phyloP scores from a whole-genome alignment of 768 basidiomycete genomes.

The Pisolithus microcarpus region DNA sequence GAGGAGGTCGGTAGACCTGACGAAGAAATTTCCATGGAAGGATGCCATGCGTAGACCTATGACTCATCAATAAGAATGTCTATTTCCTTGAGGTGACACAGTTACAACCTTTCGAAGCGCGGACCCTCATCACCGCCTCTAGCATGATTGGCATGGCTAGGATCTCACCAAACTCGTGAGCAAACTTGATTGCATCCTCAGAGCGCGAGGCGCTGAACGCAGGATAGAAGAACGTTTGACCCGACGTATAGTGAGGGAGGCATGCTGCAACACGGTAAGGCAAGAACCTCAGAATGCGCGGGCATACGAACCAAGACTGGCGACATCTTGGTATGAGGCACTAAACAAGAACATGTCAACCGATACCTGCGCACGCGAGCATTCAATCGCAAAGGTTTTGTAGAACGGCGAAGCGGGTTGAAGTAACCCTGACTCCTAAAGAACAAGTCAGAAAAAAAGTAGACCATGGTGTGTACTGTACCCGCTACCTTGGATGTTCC shows the following conservation, averaged over 20 bases:
- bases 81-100: neutral
- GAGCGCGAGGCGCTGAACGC: slow-evolving; percentile 92
- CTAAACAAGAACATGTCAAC: slow-evolving; percentile 99
- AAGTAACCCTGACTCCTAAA: slow-evolving; percentile 81
- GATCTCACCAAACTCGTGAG: slow-evolving; percentile 92
- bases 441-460: slow-evolving; percentile 2
- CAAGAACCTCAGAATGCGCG: neutral
- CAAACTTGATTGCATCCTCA: slow-evolving; percentile 97
- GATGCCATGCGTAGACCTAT: slow-evolving; percentile 88
- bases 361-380: slow-evolving; percentile 92
- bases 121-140: slow-evolving; percentile 96
- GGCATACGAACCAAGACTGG: slow-evolving; percentile 63
- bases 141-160: slow-evolving; percentile 91
- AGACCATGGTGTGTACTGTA: neutral
- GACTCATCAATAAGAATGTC: neutral
- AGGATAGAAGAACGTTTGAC: slow-evolving; percentile 97
- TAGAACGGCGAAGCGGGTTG: slow-evolving; percentile 95
- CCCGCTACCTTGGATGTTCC: slow-evolving; percentile 78
- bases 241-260: slow-evolving; percentile 94
- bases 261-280: slow-evolving; percentile 47
- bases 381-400: slow-evolving; percentile 98
- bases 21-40: slow-evolving; percentile 99
- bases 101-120: slow-evolving; percentile 78
- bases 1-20: slow-evolving; percentile 91
- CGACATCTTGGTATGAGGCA: slow-evolving; percentile 89